A percentile compares a stretch with the other conserved stretches of the same genome.
Evolutionary conservation across 306 rosid species (phyloP).

Genomic region (Cyclanthera cordifolia): DNA sequence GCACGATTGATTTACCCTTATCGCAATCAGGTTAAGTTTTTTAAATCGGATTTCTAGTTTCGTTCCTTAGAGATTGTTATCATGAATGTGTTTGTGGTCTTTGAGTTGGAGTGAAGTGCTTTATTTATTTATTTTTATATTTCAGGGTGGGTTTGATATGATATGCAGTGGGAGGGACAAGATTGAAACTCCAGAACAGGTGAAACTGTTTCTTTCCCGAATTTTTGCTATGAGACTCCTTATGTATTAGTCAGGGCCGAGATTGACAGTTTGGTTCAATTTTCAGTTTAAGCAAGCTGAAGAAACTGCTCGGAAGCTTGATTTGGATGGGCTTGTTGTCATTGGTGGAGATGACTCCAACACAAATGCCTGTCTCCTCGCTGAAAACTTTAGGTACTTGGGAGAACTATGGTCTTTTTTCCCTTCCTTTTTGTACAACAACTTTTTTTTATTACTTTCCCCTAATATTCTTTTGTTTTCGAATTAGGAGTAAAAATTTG

Average conservation of each 20-base stretch:
- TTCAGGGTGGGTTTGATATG: constrained; percentile 98
- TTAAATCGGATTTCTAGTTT: not conserved
- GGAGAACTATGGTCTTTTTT: not conserved
- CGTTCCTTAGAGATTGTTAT: not conserved
- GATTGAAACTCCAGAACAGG: constrained; percentile 99
- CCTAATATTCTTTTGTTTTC: constrained; percentile 6
- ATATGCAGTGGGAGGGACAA: constrained; percentile 98
- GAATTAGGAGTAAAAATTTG: constrained; percentile 51
- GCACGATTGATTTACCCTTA: constrained; percentile 72
- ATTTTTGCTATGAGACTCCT: not conserved
- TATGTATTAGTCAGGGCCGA: not conserved
- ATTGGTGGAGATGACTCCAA: constrained; percentile 99
- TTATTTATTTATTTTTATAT: not conserved
- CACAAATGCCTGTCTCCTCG: constrained; percentile 98
- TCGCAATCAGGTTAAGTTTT: constrained; percentile 58
- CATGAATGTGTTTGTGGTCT: not conserved
- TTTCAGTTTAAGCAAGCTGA: constrained; percentile 81
- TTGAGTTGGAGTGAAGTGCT: not conserved
- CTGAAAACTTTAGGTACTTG: constrained; percentile 80
- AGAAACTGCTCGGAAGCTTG: constrained; percentile 73
- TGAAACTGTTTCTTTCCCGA: not conserved
- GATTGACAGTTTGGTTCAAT: constrained; percentile 3
- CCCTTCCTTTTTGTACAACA: not conserved
- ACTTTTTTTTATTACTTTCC: not conserved
- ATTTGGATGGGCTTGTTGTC: constrained; percentile 92